Evolutionary conservation across 441 rosid species (phyloP), one percentile per base, ranked within the genome.

Genomic region (Oxalis stricta): DNA sequence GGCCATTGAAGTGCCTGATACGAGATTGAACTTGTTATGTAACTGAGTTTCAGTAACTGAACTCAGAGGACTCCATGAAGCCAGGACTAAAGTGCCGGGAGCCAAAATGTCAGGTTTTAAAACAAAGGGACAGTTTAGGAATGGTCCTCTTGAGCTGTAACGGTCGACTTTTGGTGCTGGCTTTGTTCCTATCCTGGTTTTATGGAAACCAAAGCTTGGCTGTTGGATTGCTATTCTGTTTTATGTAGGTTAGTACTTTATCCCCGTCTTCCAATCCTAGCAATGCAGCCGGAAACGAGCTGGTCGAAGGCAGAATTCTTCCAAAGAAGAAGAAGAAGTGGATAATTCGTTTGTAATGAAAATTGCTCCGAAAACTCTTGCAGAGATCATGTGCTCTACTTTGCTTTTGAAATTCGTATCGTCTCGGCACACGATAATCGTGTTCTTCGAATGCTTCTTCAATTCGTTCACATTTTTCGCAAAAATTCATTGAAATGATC

Each of bases 61-160:
- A 23, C 44, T 59, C 11, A n/a, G 34, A 8, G 63, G 40, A 20
- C 72, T 55, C 78, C 78, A 69, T 26, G 75, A 60, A 0, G 72
- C 70, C 24, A 72, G 42, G 18, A 72, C 38, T 5, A 65, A 44
- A 18, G 65, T 49, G 7, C 70, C 75, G 0, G 79, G 75, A 35
- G 79, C 75, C 35, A 61, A 17, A 29, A 69, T 18, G 50, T 69
- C 75, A 7, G 75, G 79, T 46, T 72, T 69, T 9, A 54, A 61
- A 35, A 68, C 37, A 17, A 14, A 28, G 3, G 73, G 73, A 56
- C 68, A 63, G 55, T 63, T 63, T 3, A 42, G 16, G 32, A 46
- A 72, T 1, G 79, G 79, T 15, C 73, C 79, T 52, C 75, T 63
- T 0, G 75, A 69, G 64, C 72, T 72, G 26, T 65, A 72, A 0